Conservation (phyloP, 2,329 filamentous ascomycete genomes). For the Alternaria sp. region DNA sequence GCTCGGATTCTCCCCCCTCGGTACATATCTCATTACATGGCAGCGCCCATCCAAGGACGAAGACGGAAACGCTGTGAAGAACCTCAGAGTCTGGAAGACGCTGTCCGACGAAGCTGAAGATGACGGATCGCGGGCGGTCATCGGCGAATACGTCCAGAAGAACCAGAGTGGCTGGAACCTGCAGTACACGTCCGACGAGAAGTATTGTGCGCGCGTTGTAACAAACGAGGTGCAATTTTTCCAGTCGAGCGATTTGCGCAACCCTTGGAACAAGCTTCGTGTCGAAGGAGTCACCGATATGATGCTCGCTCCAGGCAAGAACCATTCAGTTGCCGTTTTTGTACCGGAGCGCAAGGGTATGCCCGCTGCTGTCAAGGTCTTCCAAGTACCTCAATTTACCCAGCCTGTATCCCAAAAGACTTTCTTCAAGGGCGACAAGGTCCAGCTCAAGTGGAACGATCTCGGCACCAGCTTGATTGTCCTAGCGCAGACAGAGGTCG, state of each 20-base stretch:
- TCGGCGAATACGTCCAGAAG: conserved; percentile 95
- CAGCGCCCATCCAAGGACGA: conserved; percentile 93
- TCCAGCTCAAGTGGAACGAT: conserved; percentile 97
- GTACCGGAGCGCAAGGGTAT: conserved; percentile 95
- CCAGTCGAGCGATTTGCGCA: conserved; percentile 82
- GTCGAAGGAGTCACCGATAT: conserved; percentile 92
- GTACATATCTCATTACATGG: conserved; percentile 95
- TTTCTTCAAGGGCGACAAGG: conserved; percentile 99
- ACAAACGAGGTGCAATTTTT: conserved; percentile 99
- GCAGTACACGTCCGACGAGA: conserved; percentile 94
- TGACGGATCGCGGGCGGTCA: conserved; percentile 71
- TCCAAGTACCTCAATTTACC: conserved; percentile 87
- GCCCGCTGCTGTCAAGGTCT: conserved; percentile 93
- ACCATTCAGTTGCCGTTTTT: conserved; percentile 92
- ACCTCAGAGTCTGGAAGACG: conserved; percentile 94
- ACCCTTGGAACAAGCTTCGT: conserved; percentile 93
- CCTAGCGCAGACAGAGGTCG: conserved; percentile 95
- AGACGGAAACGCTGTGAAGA: conserved; percentile 91
- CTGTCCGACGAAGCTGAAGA: conserved; percentile 71
- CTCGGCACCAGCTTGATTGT: conserved; percentile 91
- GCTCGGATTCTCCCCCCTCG: conserved; percentile 89
- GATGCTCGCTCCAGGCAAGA: conserved; percentile 86
- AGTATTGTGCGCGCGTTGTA: conserved; percentile 89
- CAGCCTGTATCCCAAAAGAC: conserved; percentile 92
- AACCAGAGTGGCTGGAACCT: conserved; percentile 95